A percentile compares a stretch with the other conserved stretches of the same genome.
These are phyloP conservation scores for Ramaria sp. DNA, from an alignment of 768 basidiomycete genomes.

Conservation along the genomic window DNA sequence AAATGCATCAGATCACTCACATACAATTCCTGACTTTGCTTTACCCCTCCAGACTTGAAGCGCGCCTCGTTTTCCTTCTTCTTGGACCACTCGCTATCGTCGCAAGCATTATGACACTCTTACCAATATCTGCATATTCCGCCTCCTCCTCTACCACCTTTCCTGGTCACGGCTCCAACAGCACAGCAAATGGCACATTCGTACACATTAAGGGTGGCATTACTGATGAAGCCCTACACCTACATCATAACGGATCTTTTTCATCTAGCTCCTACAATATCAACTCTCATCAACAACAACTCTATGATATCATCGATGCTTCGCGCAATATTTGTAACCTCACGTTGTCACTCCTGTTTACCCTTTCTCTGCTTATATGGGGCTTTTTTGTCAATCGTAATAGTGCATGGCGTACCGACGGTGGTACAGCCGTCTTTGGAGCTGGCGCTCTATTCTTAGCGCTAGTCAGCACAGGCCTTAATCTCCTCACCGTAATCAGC, in stretches of 20 bases:
- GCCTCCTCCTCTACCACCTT: slow-evolving; percentile 6
- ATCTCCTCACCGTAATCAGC: slow-evolving; percentile 75
- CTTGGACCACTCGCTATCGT: slow-evolving; percentile 83
- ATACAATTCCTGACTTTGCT: slow-evolving; percentile 95
- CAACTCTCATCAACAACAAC: slow-evolving; percentile 16
- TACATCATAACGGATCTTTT: background rate
- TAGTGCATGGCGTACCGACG: slow-evolving; percentile 93
- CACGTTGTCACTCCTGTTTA: slow-evolving; percentile 91
- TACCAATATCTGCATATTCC: slow-evolving; percentile 42
- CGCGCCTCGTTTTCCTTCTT: slow-evolving; percentile 71
- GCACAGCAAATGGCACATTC: background rate
- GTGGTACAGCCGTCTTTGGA: slow-evolving; percentile 92
- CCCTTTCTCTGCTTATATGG: slow-evolving; percentile 83
- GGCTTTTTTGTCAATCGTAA: slow-evolving; percentile 81
- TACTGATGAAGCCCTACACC: too few species aligned
- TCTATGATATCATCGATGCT: slow-evolving; percentile 51
- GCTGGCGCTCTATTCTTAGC: slow-evolving; percentile 76
- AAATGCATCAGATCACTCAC: slow-evolving; percentile 65
- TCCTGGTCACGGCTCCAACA: background rate
- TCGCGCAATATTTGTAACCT: slow-evolving; percentile 94
- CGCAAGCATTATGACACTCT: slow-evolving; percentile 74
- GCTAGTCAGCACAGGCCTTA: slow-evolving; percentile 69
- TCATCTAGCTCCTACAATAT: background rate
- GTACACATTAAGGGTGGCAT: too few species aligned
- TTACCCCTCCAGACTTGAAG: slow-evolving; percentile 86